Percentiles rank a stretch among this genome's conserved stretches.
Conservation (phyloP, 768 basidiomycete genomes). For the Trametes punicea region DNA sequence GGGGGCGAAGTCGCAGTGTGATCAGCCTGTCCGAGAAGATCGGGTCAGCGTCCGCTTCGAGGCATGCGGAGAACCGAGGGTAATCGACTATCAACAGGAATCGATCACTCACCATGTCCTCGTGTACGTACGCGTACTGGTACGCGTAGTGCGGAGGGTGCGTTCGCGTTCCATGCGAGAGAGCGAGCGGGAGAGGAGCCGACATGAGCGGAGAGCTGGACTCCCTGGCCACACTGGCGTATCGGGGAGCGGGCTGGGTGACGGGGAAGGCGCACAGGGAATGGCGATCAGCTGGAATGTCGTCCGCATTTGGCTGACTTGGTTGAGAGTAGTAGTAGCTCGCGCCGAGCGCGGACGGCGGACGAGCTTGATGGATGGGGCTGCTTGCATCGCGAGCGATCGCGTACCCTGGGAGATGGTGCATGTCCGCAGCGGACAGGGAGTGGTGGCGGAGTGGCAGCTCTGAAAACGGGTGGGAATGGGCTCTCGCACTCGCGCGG, state of each 20-base stretch:
- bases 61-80: neutral
- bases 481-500: neutral
- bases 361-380: neutral
- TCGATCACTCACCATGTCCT: neutral
- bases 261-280: neutral
- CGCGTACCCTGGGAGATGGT: neutral
- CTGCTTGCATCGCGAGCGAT: neutral
- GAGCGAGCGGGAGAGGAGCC: neutral
- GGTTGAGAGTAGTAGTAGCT: too few relatives aligned
- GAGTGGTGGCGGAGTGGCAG: neutral
- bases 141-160: neutral
- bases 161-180: neutral
- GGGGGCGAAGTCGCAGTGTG: neutral
- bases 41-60: conserved; percentile 2
- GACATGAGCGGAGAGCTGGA: neutral
- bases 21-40: conserved; percentile 9
- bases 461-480: neutral
- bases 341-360: too few relatives aligned
- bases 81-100: neutral
- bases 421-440: neutral
- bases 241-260: neutral
- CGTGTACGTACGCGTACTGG: neutral
- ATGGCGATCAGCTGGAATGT: too few relatives aligned
- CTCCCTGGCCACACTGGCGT: neutral
- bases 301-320: too few relatives aligned